Percentiles rank a stretch among this genome's conserved stretches.
phyloP scores from a whole-genome alignment of 208 protist species.

The Lotmaria passim region DNA sequence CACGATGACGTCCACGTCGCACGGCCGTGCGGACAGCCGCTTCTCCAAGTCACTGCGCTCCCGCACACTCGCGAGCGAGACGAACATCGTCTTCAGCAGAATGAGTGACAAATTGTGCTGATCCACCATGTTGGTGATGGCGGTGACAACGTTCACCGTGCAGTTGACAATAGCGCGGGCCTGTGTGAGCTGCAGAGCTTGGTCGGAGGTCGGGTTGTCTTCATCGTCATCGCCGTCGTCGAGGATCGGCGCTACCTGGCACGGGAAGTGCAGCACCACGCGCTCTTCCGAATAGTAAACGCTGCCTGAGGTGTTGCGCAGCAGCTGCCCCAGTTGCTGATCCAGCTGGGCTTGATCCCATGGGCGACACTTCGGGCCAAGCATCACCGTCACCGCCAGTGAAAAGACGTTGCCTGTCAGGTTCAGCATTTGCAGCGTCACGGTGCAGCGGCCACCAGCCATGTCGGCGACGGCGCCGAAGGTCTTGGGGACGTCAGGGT shows the following conservation, averaged over 20 bases:
- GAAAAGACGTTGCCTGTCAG: slow-evolving; percentile 63
- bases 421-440: slow-evolving; percentile 72
- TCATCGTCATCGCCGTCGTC: slow-evolving; percentile 65
- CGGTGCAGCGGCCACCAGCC: slow-evolving; percentile 40
- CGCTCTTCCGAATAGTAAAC: slow-evolving; percentile 45
- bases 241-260: slow-evolving; percentile 76
- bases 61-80: slow-evolving; percentile 82
- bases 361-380: slow-evolving; percentile 34
- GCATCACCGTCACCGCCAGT: slow-evolving; percentile 55
- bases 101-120: slow-evolving; percentile 91
- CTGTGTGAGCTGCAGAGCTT: slow-evolving; percentile 68
- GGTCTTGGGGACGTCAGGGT: slow-evolving; percentile 66
- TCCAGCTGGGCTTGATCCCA: slow-evolving; percentile 46
- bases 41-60: slow-evolving; percentile 79
- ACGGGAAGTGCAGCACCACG: slow-evolving; percentile 79
- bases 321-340: slow-evolving; percentile 41
- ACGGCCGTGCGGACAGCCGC: slow-evolving; percentile 62
- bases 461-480: slow-evolving; percentile 49
- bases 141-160: slow-evolving; percentile 88
- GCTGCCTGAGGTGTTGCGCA: slow-evolving; percentile 61
- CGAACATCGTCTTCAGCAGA: slow-evolving; percentile 90
- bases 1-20: slow-evolving; percentile 88
- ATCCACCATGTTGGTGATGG: slow-evolving; percentile 86
- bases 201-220: slow-evolving; percentile 36
- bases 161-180: slow-evolving; percentile 84